phyloP scores from a whole-genome alignment of 78 protist species.

The Polysphondylium violaceum region DNA sequence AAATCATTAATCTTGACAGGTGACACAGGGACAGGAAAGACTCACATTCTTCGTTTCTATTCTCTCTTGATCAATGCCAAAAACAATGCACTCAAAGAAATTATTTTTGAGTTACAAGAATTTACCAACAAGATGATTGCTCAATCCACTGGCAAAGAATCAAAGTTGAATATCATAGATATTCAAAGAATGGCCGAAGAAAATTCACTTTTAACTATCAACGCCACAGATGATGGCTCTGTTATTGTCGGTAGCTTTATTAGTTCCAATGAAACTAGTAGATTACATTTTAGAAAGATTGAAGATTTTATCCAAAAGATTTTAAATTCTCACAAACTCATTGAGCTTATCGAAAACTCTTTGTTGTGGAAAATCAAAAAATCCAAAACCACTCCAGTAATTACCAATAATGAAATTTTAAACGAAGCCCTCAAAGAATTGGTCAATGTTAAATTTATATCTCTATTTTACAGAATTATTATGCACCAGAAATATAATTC shows the following conservation, averaged over 20 bases:
- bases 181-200: too few species aligned
- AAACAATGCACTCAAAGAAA: conserved; percentile 2
- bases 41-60: conserved; percentile 26
- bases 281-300: background rate
- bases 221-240: too few species aligned
- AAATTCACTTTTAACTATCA: too few species aligned
- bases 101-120: background rate
- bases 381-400: too few species aligned
- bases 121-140: background rate
- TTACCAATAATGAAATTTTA: background rate
- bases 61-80: conserved; percentile 41
- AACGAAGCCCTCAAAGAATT: background rate
- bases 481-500: conserved; percentile 66
- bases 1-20: conserved; percentile 51
- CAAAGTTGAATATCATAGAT: too few species aligned
- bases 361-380: too few species aligned
- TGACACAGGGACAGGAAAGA: conserved; percentile 77
- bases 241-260: too few species aligned
- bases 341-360: background rate
- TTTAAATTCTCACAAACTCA: background rate
- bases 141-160: background rate
- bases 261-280: too few species aligned
- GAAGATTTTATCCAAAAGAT: background rate
- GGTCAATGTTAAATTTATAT: conserved; percentile 7
- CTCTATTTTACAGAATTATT: conserved; percentile 50